Base-by-base conservation (phyloP, 805 yeast genomes). In the Saccharomycopsis amapae region DNA sequence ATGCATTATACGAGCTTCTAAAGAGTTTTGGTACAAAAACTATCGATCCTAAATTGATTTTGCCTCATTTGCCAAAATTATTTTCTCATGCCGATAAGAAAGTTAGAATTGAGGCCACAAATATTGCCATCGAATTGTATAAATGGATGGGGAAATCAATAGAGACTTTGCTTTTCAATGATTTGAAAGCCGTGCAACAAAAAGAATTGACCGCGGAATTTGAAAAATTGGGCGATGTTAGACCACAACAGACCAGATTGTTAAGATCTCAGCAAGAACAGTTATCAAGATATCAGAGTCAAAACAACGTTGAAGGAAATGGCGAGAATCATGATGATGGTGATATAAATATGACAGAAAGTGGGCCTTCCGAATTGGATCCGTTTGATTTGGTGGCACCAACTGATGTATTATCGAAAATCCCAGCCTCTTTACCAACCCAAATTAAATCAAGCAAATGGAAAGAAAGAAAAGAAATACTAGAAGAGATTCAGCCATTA, bases 141-240 rank as follows among this genome's bases (percentile, higher is more conserved):
- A 75, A 77, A 47, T 85, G 93, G 83, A 71, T 83, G 59, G 93
- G 94, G 2, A 74, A 65, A 18, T 61, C 76, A 0, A 64, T 86
- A 34, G 79, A 78, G 43, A 69, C 71, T 13, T 59, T 79, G 0
- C 63, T 87, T 33, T 75, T 86, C 45, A 75, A 81, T 2, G 78
- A 78, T 23, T 71, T 93, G 63, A 93, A 90, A 60, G 95, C 96
- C 0, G 86, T 88, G 18, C 97, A 90, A 62, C 90, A 86, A 62
- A 84, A 81, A 52, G 97, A 89, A 58, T 70, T 90, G 48, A 69
- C 76, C 5, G 76, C 77, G 30, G 79, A 77, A 22, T 86, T 90
- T 60, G 82, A 72, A 36, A 72, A 69, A 32, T 71, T 72, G 6
- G 63, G 64, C 42, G 45, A 52, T 7, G 64, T 59, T 15, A 56